Conservation (phyloP, 441 rosid species). For the Populus trichocarpa region DNA sequence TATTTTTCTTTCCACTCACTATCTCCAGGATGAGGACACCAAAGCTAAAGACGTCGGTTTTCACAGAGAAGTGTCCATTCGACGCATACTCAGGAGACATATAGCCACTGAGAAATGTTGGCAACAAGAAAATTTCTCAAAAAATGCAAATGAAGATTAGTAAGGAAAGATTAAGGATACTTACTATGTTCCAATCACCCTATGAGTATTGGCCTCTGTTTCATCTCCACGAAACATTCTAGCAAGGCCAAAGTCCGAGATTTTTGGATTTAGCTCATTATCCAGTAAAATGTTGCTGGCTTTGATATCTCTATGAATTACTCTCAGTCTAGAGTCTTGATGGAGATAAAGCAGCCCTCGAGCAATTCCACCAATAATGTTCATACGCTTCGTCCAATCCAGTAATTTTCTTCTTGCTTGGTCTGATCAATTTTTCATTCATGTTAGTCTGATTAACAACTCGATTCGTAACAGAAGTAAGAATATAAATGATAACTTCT, state of each 20-base stretch:
- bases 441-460: neutral
- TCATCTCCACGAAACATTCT: conserved; percentile 36
- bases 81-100: neutral
- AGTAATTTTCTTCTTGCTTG: conserved; percentile 1
- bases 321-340: conserved; percentile 40
- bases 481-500: neutral
- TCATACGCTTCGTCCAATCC: conserved; percentile 27
- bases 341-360: conserved; percentile 45
- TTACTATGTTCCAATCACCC: conserved; percentile 45
- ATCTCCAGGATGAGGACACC: neutral
- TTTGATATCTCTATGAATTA: conserved; percentile 39
- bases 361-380: conserved; percentile 34
- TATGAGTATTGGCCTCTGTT: conserved; percentile 27
- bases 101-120: neutral
- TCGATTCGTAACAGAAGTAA: neutral
- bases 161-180: neutral
- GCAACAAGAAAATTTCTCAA: neutral
- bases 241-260: conserved; percentile 50
- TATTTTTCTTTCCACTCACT: neutral
- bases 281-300: conserved; percentile 39
- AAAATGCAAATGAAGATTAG: neutral
- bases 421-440: conserved; percentile 11
- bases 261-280: conserved; percentile 38
- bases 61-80: neutral
- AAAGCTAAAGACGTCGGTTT: neutral